Base-by-base conservation (phyloP, 257 asterid genomes). In the Gardenia jasminoides region DNA sequence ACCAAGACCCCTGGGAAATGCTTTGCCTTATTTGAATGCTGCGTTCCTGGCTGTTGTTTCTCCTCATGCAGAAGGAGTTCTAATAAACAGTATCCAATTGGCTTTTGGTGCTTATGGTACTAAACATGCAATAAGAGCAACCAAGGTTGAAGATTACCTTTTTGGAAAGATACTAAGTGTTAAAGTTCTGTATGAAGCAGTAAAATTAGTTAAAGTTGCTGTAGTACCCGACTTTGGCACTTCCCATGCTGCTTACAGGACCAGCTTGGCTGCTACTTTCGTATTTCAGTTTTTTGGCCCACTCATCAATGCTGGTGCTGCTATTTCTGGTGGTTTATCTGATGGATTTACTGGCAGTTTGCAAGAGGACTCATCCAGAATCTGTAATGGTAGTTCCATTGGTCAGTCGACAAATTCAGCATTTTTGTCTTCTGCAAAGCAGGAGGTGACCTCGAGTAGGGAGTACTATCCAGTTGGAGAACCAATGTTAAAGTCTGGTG, bases 381-480 rank as follows among this genome's bases (percentile, higher is more conserved):
- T 47, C 66, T 54, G 50, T 28, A 71, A 59, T 75, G 80, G 68
- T 54, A 39, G 67, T 70, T 67, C 72, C 76, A 22, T 44, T 76
- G 62, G 70, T 78, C 82, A 74, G 59, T 36, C 70, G 36, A 82
- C 69, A 76, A 81, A 61, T n/a, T 70, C 67, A 7, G 71, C 79
- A 17, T 77, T 90, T 79, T 75, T 89, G 76, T 90, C 92, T 7
- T 87, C 93, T 80, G 88, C 84, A 56, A 90, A 88, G 80, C 97
- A 92, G 82, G 80, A 82, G 30, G 81, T 92, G 75, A 88, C 86
- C 78, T 87, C 72, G 9, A 86, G 88, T 81, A 84, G 76, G 62
- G 90, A 86, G 43, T 86, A 84, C 83, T 84, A 84, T 85, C 97
- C 97, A 20, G 97, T 92, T 22, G 96, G 97, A 78, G 90, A 88